Conservation (phyloP, 2,329 filamentous ascomycete species). For the Epichloe amarillans region DNA sequence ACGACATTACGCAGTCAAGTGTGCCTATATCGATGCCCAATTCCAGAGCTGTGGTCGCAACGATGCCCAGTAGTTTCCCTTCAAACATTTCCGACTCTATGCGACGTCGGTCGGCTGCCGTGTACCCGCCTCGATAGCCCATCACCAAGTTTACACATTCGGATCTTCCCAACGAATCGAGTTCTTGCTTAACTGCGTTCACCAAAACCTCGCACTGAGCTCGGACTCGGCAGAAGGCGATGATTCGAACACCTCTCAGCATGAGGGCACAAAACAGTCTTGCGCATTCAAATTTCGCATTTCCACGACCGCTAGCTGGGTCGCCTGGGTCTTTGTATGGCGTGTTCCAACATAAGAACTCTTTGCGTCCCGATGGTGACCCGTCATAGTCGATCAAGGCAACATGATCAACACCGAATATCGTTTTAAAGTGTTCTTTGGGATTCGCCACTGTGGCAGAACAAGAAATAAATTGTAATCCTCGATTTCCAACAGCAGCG, state of each 20-base stretch:
- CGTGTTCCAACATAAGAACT: conserved; percentile 97
- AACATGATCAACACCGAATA: conserved; percentile 81
- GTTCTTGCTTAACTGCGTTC: conserved; percentile 64
- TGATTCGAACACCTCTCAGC: conserved; percentile 75
- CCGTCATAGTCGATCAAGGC: conserved; percentile 80
- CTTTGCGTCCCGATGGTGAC: conserved; percentile 77
- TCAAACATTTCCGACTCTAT: conserved; percentile 98
- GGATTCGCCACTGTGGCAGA: conserved; percentile 95
- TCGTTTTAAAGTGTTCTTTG: conserved; percentile 75
- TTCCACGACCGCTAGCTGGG: conserved; percentile 72
- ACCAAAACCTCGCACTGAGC: conserved; percentile 81
- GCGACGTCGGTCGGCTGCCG: conserved; percentile 70
- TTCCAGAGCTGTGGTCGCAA: conserved; percentile 87
- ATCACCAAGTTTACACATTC: conserved; percentile 74
- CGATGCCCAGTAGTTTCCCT: conserved; percentile 80
- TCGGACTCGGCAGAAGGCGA: conserved; percentile 81
- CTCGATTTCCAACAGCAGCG: conserved; percentile 73
- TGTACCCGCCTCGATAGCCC: conserved; percentile 93
- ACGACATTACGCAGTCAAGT: conserved; percentile 83
- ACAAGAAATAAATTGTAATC: conserved; percentile 85
- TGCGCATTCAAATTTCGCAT: conserved; percentile 73
- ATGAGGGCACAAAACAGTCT: conserved; percentile 83
- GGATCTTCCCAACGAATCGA: conserved; percentile 55
- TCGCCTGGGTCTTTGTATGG: conserved; percentile 84
- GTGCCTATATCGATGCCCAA: conserved; percentile 91